Evolutionary conservation across 1,139 yeast genomes (phyloP).

Genomic region (Hyphopichia wangnamkhiaoensis): DNA sequence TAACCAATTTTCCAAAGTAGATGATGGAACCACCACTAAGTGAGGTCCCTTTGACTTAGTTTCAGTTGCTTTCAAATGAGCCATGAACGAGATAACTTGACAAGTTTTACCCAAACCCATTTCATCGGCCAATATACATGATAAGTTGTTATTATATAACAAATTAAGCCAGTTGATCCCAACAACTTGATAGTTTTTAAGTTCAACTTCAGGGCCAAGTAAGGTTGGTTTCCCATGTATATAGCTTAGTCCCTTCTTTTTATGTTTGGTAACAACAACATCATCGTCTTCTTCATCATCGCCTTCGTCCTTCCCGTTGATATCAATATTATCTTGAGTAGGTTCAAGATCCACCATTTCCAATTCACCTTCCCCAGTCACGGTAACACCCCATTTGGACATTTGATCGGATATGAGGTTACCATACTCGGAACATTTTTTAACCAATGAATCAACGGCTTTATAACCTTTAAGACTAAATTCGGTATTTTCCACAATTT

Average conservation of each 20-base stretch:
- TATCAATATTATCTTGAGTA: conserved; percentile 28
- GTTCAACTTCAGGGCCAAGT: conserved; percentile 60
- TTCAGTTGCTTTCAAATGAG: conserved; percentile 67
- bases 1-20: conserved; percentile 96
- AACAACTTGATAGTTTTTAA: conserved; percentile 90
- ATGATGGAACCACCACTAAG: conserved; percentile 88
- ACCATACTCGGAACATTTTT: conserved; percentile 81
- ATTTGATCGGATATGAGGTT: conserved; percentile 69
- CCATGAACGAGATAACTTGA: conserved; percentile 91
- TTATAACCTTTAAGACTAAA: conserved; percentile 80
- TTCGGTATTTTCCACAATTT: conserved; percentile 70
- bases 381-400: conserved; percentile 81
- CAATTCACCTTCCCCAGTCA: conserved; percentile 43
- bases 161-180: conserved; percentile 93
- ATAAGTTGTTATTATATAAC: conserved; percentile 71
- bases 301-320: conserved; percentile 27
- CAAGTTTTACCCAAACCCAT: conserved; percentile 98
- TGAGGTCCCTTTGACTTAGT: conserved; percentile 65
- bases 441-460: conserved; percentile 89
- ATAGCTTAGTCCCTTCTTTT: conserved; percentile 40
- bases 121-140: conserved; percentile 96
- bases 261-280: conserved; percentile 23
- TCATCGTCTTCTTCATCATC: conserved; percentile 39
- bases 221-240: conserved; percentile 71
- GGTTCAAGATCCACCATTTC: conserved; percentile 7